These are phyloP conservation scores for Omphalotus olearius DNA, from an alignment of 1,284 basidiomycete genomes.

Conservation along the genomic window DNA sequence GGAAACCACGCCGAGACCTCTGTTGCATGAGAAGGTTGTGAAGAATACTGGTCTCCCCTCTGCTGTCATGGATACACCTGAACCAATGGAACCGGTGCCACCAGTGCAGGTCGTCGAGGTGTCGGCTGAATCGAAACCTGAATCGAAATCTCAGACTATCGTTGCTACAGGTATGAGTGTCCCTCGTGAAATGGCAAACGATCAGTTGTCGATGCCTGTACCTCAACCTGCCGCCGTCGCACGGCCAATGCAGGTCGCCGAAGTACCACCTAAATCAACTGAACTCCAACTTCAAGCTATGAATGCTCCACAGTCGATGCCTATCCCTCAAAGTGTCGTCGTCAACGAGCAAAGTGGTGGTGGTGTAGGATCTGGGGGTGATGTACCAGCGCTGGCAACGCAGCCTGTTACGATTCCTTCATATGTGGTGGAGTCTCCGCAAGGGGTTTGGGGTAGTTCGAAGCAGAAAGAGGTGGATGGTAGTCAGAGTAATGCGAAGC, in stretches of 20 bases:
- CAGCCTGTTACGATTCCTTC: background rate
- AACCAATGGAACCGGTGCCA: background rate
- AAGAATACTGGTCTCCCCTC: background rate
- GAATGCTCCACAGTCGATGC: no score
- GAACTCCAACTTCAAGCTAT: background rate
- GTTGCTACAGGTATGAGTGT: background rate
- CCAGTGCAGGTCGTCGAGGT: background rate
- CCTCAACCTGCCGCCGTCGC: no score
- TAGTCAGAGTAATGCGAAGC: no score
- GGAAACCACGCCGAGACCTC: constrained; percentile 8
- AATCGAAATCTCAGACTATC: background rate
- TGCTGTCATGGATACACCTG: background rate
- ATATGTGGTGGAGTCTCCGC: background rate
- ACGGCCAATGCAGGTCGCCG: background rate
- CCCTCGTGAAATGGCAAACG: background rate
- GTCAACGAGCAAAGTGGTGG: no score
- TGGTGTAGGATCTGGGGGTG: no score
- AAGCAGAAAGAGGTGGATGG: no score
- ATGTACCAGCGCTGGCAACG: background rate
- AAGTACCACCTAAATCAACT: background rate
- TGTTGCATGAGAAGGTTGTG: constrained; percentile 3
- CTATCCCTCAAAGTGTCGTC: no score
- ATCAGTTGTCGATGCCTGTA: background rate
- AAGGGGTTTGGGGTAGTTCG: no score
- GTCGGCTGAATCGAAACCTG: background rate